A percentile compares a stretch with the other conserved stretches of the same genome.
These are phyloP conservation scores for Alternaria dauci DNA, from an alignment of 2,329 filamentous ascomycete species.

Conservation along the genomic window DNA sequence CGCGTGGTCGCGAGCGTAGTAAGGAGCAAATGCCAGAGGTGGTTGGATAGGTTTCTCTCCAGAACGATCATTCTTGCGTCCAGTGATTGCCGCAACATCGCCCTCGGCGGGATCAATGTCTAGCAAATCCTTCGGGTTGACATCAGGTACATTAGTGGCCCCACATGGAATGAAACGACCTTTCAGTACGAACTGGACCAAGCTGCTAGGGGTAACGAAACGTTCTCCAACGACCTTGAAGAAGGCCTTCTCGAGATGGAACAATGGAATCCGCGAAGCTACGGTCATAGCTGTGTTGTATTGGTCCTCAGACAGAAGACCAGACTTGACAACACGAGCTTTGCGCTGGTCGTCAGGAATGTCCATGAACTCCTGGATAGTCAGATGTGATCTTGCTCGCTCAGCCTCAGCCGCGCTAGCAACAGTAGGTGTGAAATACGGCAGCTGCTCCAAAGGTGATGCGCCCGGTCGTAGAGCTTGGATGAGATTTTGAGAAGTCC, in stretches of 20 bases:
- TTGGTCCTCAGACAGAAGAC: conserved; percentile 76
- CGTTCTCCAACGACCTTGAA: conserved; percentile 98
- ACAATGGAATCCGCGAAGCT: conserved; percentile 81
- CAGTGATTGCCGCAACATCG: conserved; percentile 84
- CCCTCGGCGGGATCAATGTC: conserved; percentile 93
- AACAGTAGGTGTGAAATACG: conserved; percentile 76
- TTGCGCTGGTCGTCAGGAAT: conserved; percentile 78
- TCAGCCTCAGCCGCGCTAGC: conserved; percentile 75
- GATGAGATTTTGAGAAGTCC: conserved; percentile 83
- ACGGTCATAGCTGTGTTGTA: conserved; percentile 79
- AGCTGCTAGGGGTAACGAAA: conserved; percentile 87
- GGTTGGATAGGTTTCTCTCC: conserved; percentile 73
- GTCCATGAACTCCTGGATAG: conserved; percentile 88
- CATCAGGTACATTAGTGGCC: conserved; percentile 73
- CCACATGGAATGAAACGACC: conserved; percentile 92
- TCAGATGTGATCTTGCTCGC: conserved; percentile 68
- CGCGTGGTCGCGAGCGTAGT: conserved; percentile 86
- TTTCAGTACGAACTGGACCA: conserved; percentile 95
- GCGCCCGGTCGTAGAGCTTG: conserved; percentile 85
- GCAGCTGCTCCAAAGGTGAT: conserved; percentile 90
- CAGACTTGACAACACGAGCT: conserved; percentile 72
- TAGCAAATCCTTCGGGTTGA: conserved; percentile 82
- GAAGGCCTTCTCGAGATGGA: conserved; percentile 90
- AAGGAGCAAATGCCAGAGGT: conserved; percentile 88
- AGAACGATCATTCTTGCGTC: conserved; percentile 73